Percentiles rank a stretch among this genome's conserved stretches.
phyloP scores from a whole-genome alignment of 1,284 basidiomycete species.

The Neonothopanus nambi region DNA sequence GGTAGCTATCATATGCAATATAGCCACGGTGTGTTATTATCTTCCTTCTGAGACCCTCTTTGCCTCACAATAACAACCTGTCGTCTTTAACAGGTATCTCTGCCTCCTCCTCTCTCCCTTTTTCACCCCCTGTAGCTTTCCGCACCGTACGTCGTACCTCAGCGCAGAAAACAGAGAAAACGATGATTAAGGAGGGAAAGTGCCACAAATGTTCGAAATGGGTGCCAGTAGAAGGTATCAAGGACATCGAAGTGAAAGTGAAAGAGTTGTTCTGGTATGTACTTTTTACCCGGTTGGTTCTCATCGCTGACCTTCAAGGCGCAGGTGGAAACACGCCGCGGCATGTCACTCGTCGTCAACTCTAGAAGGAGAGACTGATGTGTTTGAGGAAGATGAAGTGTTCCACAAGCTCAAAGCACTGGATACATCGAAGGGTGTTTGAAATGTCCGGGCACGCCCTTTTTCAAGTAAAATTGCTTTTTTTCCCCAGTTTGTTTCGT shows the following conservation, averaged over 20 bases:
- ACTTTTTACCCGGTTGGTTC: not conserved
- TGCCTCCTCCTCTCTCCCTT: constrained; percentile 60
- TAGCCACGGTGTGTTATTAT: constrained; percentile 55
- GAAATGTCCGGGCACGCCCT: no score
- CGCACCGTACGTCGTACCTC: constrained; percentile 46
- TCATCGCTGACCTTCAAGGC: constrained; percentile 9
- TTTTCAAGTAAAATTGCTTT: no score
- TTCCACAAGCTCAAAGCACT: constrained; percentile 14
- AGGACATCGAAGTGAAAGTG: constrained; percentile 71
- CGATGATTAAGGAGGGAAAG: constrained; percentile 61
- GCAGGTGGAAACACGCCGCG: constrained; percentile 82
- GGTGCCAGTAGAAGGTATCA: constrained; percentile 70
- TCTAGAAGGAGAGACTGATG: constrained; percentile 54
- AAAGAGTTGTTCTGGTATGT: constrained; percentile 73
- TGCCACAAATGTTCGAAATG: constrained; percentile 77
- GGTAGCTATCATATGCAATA: constrained; percentile 79
- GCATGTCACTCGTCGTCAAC: constrained; percentile 62
- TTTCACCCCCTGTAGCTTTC: constrained; percentile 72
- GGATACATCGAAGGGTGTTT: no score
- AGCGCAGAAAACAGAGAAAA: constrained; percentile 59
- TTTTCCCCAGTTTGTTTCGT: no score
- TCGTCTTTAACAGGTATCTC: constrained; percentile 51
- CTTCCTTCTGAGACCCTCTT: not conserved
- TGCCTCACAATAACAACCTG: not conserved
- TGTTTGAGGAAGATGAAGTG: constrained; percentile 44